phyloP scores from a whole-genome alignment of 1,139 yeast genomes.

The Yamadazyma taylorii region DNA sequence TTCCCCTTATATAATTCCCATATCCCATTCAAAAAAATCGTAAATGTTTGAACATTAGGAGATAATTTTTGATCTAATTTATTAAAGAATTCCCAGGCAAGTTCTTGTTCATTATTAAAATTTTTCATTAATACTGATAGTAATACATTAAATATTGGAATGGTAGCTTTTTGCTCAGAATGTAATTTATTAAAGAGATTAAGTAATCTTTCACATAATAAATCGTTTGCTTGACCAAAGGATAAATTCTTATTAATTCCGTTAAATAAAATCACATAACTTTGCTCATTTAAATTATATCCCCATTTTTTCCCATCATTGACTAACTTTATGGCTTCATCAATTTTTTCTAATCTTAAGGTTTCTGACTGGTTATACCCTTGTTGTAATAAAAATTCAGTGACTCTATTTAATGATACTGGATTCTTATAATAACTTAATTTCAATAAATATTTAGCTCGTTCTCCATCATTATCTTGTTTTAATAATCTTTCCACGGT shows the following conservation, averaged over 20 bases:
- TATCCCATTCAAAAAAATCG: constrained; percentile 41
- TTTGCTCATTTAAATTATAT: constrained; percentile 51
- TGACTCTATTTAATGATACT: constrained; percentile 62
- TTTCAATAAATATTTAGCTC: constrained; percentile 55
- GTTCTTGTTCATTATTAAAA: constrained; percentile 30
- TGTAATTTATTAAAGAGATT: constrained; percentile 22
- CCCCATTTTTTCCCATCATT: constrained; percentile 62
- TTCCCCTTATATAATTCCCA: constrained; percentile 23
- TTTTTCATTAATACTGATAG: constrained; percentile 37
- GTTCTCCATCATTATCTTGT: constrained; percentile 42
- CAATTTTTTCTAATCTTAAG: constrained; percentile 10
- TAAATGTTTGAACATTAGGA: constrained; percentile 41
- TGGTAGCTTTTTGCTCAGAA: constrained; percentile 13
- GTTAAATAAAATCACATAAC: constrained; percentile 55
- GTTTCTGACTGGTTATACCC: constrained; percentile 10
- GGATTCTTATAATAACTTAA: constrained; percentile 46
- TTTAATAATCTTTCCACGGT: constrained; percentile 53
- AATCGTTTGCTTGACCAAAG: constrained; percentile 34
- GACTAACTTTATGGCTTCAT: constrained; percentile 47
- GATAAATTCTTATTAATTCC: constrained; percentile 49
- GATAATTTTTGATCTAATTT: constrained; percentile 20
- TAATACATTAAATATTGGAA: constrained; percentile 38
- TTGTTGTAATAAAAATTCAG: constrained; percentile 42
- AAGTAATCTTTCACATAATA: constrained; percentile 23
- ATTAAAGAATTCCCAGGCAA: constrained; percentile 44